Percentiles rank a stretch among this genome's conserved stretches.
Evolutionary conservation across 768 basidiomycete genomes (phyloP).

Genomic region (Leccinum broughii): DNA sequence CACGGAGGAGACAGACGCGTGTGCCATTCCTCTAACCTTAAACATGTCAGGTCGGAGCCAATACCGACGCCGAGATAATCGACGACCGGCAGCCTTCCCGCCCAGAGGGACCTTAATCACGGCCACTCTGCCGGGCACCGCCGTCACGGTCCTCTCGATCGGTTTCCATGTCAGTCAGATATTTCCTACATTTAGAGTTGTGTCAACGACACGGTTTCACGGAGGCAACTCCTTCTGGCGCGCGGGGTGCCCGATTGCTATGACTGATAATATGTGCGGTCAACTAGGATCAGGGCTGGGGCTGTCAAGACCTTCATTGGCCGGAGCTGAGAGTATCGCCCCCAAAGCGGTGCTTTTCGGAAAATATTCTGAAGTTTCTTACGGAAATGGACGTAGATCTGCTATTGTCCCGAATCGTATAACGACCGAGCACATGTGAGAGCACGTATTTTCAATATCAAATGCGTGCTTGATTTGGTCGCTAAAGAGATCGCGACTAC

Average conservation of each 20-base stretch:
- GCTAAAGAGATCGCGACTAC: slow-evolving; percentile 26
- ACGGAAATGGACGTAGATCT: slow-evolving; percentile 31
- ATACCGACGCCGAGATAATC: slow-evolving; percentile 24
- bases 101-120: slow-evolving; percentile 17
- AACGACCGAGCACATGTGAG: slow-evolving; percentile 34
- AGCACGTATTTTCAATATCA: slow-evolving; percentile 35
- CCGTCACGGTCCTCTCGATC: slow-evolving; percentile 24
- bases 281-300: slow-evolving; percentile 19
- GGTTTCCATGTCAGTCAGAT: slow-evolving; percentile 20
- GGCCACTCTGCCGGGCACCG: slow-evolving; percentile 25
- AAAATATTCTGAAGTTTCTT: slow-evolving; percentile 22
- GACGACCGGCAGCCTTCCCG: slow-evolving; percentile 15
- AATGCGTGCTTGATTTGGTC: slow-evolving; percentile 36
- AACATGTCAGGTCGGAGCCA: slow-evolving; percentile 25
- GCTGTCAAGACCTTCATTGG: slow-evolving; percentile 19
- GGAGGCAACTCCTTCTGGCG: slow-evolving; percentile 14
- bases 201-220: slow-evolving; percentile 17
- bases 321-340: slow-evolving; percentile 16
- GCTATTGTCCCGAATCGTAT: slow-evolving; percentile 27
- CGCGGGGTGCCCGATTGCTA: slow-evolving; percentile 13
- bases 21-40: slow-evolving; percentile 18
- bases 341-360: slow-evolving; percentile 16
- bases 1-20: slow-evolving; percentile 26
- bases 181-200: slow-evolving; percentile 2
- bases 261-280: slow-evolving; percentile 10